Conservation (phyloP, 768 basidiomycete genomes). For the Auriscalpium vulgare region DNA sequence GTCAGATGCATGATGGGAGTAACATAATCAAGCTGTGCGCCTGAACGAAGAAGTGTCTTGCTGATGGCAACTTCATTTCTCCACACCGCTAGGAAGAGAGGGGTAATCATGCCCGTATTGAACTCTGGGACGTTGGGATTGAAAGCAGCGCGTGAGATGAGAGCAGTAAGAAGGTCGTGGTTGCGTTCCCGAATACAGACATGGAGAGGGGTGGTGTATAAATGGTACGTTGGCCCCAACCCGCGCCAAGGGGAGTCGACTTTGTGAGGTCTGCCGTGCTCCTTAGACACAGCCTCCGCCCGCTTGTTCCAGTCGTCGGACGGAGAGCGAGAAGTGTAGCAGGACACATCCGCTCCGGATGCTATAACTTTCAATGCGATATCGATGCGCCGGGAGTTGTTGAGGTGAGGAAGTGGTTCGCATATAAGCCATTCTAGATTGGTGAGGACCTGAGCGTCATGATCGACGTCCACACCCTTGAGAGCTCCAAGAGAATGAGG, state of each 20-base stretch:
- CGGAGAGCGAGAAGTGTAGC: background rate
- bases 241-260: background rate
- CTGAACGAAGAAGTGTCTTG: background rate
- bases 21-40: background rate
- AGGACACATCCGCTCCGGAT: background rate
- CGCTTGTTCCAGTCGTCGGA: background rate
- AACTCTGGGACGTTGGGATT: background rate
- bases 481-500: background rate
- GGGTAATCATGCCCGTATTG: background rate
- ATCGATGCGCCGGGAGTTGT: background rate
- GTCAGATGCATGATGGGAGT: background rate
- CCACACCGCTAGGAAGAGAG: background rate
- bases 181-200: background rate
- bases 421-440: background rate
- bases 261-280: background rate
- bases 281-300: background rate
- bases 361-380: background rate
- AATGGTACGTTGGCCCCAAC: background rate
- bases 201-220: background rate
- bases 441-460: background rate
- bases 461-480: background rate
- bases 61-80: background rate
- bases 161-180: background rate
- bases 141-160: background rate
- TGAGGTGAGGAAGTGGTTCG: background rate